Evolutionary conservation across 2,329 filamentous ascomycete species (phyloP), one percentile per base, ranked within the genome.

Genomic region (Aspergillus ibericus): DNA sequence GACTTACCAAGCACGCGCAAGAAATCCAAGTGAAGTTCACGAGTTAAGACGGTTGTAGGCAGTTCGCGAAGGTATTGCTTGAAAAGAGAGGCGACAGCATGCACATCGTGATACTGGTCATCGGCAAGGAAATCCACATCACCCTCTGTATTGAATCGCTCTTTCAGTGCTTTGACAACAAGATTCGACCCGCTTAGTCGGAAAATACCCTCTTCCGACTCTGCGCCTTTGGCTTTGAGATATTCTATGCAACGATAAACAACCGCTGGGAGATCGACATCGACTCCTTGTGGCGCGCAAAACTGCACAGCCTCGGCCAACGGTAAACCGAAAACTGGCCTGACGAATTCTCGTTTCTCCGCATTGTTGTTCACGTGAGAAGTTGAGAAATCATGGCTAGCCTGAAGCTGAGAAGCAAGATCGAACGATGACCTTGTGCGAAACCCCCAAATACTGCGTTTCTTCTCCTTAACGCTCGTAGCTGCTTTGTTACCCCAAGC

Each of bases 191-290:
- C 95, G 73, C 93, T 98, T 42, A 99, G 82, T 53, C 95, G 88
- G 82, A 99, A 99, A 42, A 99, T 96, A 44, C 95, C 95, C 75
- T 99, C 95, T 74, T 99, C 95, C 5, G 82, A 82, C 49, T 89
- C 83, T 10, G 93, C 95, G 62, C 90, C 86, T 78, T 93, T 93
- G 6, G 86, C 84, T 64, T 91, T 89, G 16, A 99, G 83, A 73
- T 96, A 99, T 74, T 98, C 91, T 61, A 99, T 90, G 71, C 92
- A 97, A 58, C 95, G 88, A 77, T 96, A 99, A 8, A 98, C 91
- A 2, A 99, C 95, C 6, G 93, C 91, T 1, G 95, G 95, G 27
- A 99, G 80, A 27, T 90, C 88, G 6, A 92, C 86, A 60, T 87
- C 85, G 46, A 91, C 82, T 57, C 92, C 90, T 12, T 70, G 67